Percentiles rank a stretch among this genome's conserved stretches.
These are phyloP conservation scores for Leptodontidium sp. DNA, from an alignment of 2,329 filamentous ascomycete species.

Conservation along the genomic window DNA sequence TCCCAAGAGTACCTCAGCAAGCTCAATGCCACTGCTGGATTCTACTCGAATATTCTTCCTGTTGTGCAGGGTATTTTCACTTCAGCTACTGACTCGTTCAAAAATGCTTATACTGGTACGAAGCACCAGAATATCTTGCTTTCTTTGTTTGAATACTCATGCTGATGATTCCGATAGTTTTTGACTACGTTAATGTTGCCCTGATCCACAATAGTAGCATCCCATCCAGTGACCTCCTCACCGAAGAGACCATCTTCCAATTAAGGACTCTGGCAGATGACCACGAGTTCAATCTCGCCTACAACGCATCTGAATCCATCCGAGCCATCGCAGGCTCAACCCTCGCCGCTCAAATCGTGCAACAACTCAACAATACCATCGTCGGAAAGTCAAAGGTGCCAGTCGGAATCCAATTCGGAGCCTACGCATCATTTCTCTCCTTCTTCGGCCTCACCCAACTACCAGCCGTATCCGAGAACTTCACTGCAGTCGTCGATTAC, in stretches of 20 bases:
- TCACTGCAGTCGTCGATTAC: constrained; percentile 84
- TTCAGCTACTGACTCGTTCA: constrained; percentile 57
- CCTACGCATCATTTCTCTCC: constrained; percentile 67
- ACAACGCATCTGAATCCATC: constrained; percentile 75
- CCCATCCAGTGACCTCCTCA: constrained; percentile 65
- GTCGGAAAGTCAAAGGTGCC: constrained; percentile 53
- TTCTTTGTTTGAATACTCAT: background rate
- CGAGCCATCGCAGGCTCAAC: constrained; percentile 66
- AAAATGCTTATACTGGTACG: constrained; percentile 69
- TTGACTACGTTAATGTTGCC: constrained; percentile 67
- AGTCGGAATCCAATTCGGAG: constrained; percentile 65
- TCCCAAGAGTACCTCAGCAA: constrained; percentile 56
- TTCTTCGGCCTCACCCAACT: constrained; percentile 69
- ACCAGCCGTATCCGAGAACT: constrained; percentile 62
- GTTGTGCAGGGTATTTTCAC: constrained; percentile 62
- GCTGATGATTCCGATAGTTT: constrained; percentile 52
- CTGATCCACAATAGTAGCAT: constrained; percentile 69
- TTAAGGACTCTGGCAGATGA: constrained; percentile 77
- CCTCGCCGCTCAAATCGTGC: constrained; percentile 61
- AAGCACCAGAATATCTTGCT: constrained; percentile 16
- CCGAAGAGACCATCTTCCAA: constrained; percentile 63
- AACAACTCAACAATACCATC: constrained; percentile 61
- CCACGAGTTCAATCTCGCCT: constrained; percentile 85
- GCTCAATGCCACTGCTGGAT: constrained; percentile 63
- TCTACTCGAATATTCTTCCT: constrained; percentile 62